phyloP scores from a whole-genome alignment of 1,284 basidiomycete species.

The Cutaneotrichosporon daszewskae region DNA sequence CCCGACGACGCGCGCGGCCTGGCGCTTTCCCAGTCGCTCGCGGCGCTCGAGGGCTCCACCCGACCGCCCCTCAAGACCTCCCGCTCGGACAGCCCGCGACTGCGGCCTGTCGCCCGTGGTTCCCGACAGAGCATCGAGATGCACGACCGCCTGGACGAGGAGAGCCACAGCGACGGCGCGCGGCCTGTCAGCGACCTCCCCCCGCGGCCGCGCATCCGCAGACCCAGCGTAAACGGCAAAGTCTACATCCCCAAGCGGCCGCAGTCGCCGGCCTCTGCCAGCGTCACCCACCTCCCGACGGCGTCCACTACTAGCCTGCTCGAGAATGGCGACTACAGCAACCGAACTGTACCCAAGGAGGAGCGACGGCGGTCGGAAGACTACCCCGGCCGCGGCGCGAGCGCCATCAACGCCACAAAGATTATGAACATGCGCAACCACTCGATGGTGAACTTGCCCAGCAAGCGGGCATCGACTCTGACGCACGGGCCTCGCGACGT shows the following conservation, averaged over 20 bases:
- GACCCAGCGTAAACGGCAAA: slow-evolving; percentile 27
- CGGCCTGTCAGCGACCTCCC: slow-evolving; percentile 10
- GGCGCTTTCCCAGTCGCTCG: slow-evolving; percentile 33
- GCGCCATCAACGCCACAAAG: slow-evolving; percentile 5
- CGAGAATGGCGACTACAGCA: slow-evolving; percentile 1
- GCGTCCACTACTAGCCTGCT: slow-evolving; percentile 2
- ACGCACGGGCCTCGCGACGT: slow-evolving; percentile 21
- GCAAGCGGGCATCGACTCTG: slow-evolving; percentile 19
- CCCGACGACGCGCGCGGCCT: slow-evolving; percentile 23
- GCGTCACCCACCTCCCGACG: not conserved
- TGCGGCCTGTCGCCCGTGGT: slow-evolving; percentile 8
- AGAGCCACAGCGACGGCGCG: slow-evolving; percentile 1
- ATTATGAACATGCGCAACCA: slow-evolving; percentile 26
- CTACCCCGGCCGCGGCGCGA: slow-evolving; percentile 5
- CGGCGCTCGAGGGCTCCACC: slow-evolving; percentile 31
- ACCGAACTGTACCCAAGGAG: slow-evolving; percentile 7
- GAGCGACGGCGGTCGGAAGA: slow-evolving; percentile 33
- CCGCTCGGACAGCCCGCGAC: slow-evolving; percentile 10
- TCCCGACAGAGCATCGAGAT: slow-evolving; percentile 19
- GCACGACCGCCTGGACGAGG: slow-evolving; percentile 25
- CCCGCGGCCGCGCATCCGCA: slow-evolving; percentile 15
- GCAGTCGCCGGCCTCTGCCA: slow-evolving; percentile 21
- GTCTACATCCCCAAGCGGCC: slow-evolving; percentile 35
- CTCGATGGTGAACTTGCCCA: slow-evolving; percentile 33
- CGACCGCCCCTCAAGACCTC: not conserved